Base-by-base conservation (phyloP, 2,329 filamentous ascomycete species). In the Cladorrhinum sp. region DNA sequence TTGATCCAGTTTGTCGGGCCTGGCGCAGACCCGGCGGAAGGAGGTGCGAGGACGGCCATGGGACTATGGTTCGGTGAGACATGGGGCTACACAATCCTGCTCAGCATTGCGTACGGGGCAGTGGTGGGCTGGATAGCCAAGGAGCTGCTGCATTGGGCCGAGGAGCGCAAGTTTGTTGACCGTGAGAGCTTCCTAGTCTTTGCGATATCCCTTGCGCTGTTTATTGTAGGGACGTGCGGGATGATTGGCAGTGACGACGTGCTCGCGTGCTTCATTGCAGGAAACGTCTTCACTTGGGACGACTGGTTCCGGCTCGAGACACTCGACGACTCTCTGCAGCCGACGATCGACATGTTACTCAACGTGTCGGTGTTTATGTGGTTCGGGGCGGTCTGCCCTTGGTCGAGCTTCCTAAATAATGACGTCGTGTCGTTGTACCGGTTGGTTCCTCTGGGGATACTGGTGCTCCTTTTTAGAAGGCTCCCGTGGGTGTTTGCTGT, bases 291-390 rank as follows among this genome's bases (percentile, higher is more conserved):
- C 67, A 96, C 91, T 0, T 94, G 91, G 86, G 92, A 96, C 72
- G 92, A 96, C 74, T 96, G 91, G 66, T 97, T 96, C 75, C 88
- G 93, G 0, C 79, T 94, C 1, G 90, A 96, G 73, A 97, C 93
- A 0, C 79, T 89, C 68, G 93, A 96, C 67, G 94, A 97, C 70
- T 93, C 90, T 1, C 82, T 97, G n/a, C 92, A 97, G 72, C 92
- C 92, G 0, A 96, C 92, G 0, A 90, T 97, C 51, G 92, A 97
- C 73, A 96, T 96, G 92, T 81, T 97, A 1, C 86, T 97, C 60
- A 97, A 97, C 71, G 85, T 96, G 2, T 81, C 87, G 18, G 84
- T 97, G 42, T 97, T 97, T 73, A 85, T 96, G 74, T 97, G 92
- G 92, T 94, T 90, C 68, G 92, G 92, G 2, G 91, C 91, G 0